Evolutionary conservation across 371 early-diverging fungal species (phyloP).

Genomic region (Dipsacomyces acuminosporus): DNA sequence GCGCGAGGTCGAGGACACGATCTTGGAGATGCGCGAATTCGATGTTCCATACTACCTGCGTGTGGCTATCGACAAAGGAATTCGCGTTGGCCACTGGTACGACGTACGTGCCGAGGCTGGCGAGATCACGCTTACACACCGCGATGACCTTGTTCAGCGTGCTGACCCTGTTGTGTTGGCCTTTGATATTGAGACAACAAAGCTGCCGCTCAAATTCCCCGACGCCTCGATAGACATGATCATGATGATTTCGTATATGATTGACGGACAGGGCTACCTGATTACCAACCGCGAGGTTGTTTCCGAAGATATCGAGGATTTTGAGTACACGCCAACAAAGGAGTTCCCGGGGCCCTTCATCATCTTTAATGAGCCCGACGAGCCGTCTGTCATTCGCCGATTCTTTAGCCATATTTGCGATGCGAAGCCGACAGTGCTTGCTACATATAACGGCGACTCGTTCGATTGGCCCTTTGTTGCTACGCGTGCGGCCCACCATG

Average conservation of each 20-base stretch:
- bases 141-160: conserved; percentile 86
- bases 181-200: conserved; percentile 99
- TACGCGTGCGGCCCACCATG: conserved; percentile 72
- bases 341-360: conserved; percentile 96
- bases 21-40: conserved; percentile 89
- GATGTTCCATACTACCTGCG: conserved; percentile 93
- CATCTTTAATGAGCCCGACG: conserved; percentile 93
- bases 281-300: conserved; percentile 98
- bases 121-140: conserved; percentile 58
- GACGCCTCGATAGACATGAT: conserved; percentile 89
- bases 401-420: conserved; percentile 93
- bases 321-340: conserved; percentile 97
- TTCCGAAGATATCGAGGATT: conserved; percentile 94
- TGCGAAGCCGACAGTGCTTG: conserved; percentile 87
- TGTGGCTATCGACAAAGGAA: conserved; percentile 88
- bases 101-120: conserved; percentile 55
- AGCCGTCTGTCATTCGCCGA: conserved; percentile 71
- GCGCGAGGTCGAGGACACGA: conserved; percentile 50
- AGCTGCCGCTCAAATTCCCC: conserved; percentile 98
- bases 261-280: conserved; percentile 95
- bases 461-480: conserved; percentile 99
- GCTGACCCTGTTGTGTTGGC: conserved; percentile 96
- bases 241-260: conserved; percentile 99
- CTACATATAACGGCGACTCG: conserved; percentile 99
- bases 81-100: conserved; percentile 98